Evolutionary conservation across 768 basidiomycete genomes (phyloP).

Genomic region (Pisolithus orientalis): DNA sequence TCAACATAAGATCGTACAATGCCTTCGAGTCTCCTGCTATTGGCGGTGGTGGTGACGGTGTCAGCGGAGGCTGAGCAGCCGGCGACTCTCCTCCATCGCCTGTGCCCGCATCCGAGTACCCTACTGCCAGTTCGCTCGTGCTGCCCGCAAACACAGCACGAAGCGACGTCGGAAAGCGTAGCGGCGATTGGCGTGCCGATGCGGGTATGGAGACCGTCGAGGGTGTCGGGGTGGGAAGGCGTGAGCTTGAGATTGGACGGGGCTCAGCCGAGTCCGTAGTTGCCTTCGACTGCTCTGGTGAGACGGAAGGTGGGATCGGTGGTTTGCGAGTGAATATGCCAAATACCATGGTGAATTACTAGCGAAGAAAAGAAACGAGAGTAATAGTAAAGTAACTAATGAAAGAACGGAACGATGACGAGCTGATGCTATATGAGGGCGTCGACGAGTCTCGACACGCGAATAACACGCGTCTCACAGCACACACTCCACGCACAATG

Average conservation of each 20-base stretch:
- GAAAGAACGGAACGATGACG: too few species aligned
- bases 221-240: slow-evolving; percentile 51
- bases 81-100: slow-evolving; percentile 6
- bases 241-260: slow-evolving; percentile 10
- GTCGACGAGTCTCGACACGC: too few species aligned
- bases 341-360: slow-evolving; percentile 31
- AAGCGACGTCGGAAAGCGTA: slow-evolving; percentile 14
- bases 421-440: too few species aligned
- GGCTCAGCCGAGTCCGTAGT: not conserved
- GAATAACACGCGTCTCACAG: too few species aligned
- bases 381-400: too few species aligned
- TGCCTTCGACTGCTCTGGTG: slow-evolving; percentile 1
- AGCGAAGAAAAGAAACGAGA: too few species aligned
- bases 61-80: slow-evolving; percentile 22
- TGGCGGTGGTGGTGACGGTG: slow-evolving; percentile 32
- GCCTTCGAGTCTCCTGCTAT: slow-evolving; percentile 34
- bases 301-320: not conserved
- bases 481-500: too few species aligned
- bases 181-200: slow-evolving; percentile 18
- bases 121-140: slow-evolving; percentile 17
- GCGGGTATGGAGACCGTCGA: slow-evolving; percentile 30
- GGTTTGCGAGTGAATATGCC: slow-evolving; percentile 35
- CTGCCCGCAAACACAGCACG: slow-evolving; percentile 12
- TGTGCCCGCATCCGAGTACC: slow-evolving; percentile 7
- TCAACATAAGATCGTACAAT: slow-evolving; percentile 46